Base-by-base conservation (phyloP, 179 eudicot species). In the Silene coronaria region DNA sequence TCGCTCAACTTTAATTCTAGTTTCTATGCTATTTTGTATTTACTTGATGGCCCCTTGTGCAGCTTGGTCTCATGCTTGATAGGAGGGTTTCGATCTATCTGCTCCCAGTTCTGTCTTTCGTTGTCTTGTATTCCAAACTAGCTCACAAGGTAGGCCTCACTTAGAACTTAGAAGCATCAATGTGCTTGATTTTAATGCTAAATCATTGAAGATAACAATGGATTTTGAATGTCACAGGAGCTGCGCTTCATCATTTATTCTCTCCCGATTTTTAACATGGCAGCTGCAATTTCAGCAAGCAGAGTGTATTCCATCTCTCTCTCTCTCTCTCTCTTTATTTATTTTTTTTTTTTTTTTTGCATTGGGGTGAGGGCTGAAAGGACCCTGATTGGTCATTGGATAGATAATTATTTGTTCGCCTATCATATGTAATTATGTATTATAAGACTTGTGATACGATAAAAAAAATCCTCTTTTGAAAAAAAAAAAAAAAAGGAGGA, bases 251-350 rank as follows among this genome's bases (percentile, higher is more conserved):
- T 95, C 67, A 89, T 95, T 67, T 77, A 89, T 81, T 86, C 97
- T 38, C 81, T 95, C 79, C 99, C 97, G 59, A 83, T 95, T 61
- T 88, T 92, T 70, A 95, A 95, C 82, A 81, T 95, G 67, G 84
- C 93, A n/a, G 99, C 97, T 71, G 97, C 99, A 74, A 69, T 90
- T 75, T 89, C 96, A 74, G 99, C 99, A 59, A 89, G 82, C 80
- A 91, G 99, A 88, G 88, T 95, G 99, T 95, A 92, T 71, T 89
- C 36, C 30, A 32, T 53, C 71, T 57, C 59, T 42, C 66, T 42
- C 82, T 28, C 32, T 28, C 38, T 55, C 14, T 62, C 6, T 36
- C 42, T 9, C 5, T 32, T 5, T 34, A 5, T 34, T 34, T 34
- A 5, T 38, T 32, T 32, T 5, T 34, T 34, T 34, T 34, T 34